Conservation (phyloP, 345 rosid genomes). For the Zanthoxylum bungeanum region DNA sequence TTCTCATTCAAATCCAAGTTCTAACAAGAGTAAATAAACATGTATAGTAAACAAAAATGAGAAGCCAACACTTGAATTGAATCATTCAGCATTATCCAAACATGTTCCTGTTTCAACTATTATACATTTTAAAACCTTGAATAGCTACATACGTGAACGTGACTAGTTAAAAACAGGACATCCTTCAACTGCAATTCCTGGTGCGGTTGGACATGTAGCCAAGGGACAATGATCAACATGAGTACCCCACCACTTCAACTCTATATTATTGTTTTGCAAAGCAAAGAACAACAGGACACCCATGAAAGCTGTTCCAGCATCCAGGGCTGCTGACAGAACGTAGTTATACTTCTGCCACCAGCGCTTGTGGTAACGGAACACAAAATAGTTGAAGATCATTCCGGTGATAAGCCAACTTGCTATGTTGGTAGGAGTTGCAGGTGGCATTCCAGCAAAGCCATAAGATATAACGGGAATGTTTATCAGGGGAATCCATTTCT, state of each 20-base stretch:
- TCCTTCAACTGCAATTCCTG: conserved; percentile 51
- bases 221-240: conserved; percentile 87
- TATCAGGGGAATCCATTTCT: conserved; percentile 95
- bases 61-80: background rate
- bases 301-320: conserved; percentile 99
- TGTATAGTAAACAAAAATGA: conserved; percentile 1
- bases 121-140: background rate
- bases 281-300: conserved; percentile 89
- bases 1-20: background rate
- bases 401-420: conserved; percentile 97
- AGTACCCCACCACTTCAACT: conserved; percentile 92
- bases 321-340: conserved; percentile 91
- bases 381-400: conserved; percentile 86
- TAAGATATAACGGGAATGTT: conserved; percentile 94
- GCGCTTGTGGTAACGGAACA: conserved; percentile 78
- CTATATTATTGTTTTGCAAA: conserved; percentile 59
- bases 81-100: background rate
- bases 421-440: conserved; percentile 97
- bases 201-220: conserved; percentile 86
- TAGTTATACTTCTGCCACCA: conserved; percentile 99
- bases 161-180: conserved; percentile 17
- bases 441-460: conserved; percentile 99
- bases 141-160: background rate
- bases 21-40: background rate
- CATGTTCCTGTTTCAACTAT: background rate